Evolutionary conservation across 257 asterid species (phyloP).

Genomic region (Solanum etuberosum): DNA sequence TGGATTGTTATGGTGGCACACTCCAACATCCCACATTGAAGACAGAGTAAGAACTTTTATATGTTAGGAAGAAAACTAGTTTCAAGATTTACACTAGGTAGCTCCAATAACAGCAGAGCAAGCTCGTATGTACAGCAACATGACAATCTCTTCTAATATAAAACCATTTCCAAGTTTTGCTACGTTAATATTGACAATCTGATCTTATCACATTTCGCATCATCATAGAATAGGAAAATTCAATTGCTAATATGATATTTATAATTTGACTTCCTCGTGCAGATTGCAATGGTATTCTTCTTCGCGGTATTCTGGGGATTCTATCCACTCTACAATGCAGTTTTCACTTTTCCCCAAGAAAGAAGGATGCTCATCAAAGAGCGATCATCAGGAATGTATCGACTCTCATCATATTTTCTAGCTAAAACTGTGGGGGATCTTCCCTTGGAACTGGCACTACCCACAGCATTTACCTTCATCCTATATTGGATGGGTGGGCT

Average conservation of each 20-base stretch:
- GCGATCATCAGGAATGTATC: slow-evolving; percentile 91
- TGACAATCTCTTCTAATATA: background rate
- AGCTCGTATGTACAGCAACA: background rate
- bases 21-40: slow-evolving; percentile 87
- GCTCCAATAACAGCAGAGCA: background rate
- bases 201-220: background rate
- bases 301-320: slow-evolving; percentile 98
- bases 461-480: slow-evolving; percentile 88
- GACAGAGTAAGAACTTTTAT: slow-evolving; percentile 62
- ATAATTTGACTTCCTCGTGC: slow-evolving; percentile 20
- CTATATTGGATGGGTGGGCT: slow-evolving; percentile 99
- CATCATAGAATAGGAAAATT: background rate
- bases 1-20: slow-evolving; percentile 96
- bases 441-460: slow-evolving; percentile 88
- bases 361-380: slow-evolving; percentile 86
- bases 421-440: slow-evolving; percentile 90
- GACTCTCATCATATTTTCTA: slow-evolving; percentile 83
- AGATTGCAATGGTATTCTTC: slow-evolving; percentile 90
- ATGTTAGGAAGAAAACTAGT: background rate
- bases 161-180: background rate
- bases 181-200: background rate
- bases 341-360: slow-evolving; percentile 97
- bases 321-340: slow-evolving; percentile 97
- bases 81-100: background rate
- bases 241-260: background rate